A percentile compares a stretch with the other conserved stretches of the same genome.
phyloP scores from a whole-genome alignment of 2,329 filamentous ascomycete genomes.

The Cladosporium sp. region DNA sequence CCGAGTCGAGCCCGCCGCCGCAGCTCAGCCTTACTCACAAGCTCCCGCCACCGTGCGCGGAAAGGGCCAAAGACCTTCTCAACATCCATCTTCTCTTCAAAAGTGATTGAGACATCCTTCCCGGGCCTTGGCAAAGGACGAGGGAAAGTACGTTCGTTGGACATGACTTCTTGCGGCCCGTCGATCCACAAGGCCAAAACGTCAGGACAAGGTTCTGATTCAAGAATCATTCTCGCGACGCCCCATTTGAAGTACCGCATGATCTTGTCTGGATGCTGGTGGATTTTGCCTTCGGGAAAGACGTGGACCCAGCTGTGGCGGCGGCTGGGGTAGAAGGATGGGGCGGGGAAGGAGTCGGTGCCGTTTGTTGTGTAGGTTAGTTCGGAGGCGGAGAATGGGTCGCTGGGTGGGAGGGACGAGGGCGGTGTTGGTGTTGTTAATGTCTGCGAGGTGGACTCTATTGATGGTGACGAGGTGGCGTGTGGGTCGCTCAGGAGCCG shows the following conservation, averaged over 20 bases:
- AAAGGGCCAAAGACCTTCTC: conserved; percentile 75
- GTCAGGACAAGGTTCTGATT: conserved; percentile 80
- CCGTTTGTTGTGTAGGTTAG: conserved; percentile 64
- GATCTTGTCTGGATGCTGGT: conserved; percentile 73
- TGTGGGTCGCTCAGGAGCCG: conserved; percentile 65
- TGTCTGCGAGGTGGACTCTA: neutral
- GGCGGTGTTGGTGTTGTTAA: conserved; percentile 15
- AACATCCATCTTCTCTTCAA: conserved; percentile 72
- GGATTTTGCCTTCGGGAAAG: conserved; percentile 91
- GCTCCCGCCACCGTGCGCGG: conserved; percentile 66
- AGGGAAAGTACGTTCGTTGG: conserved; percentile 74
- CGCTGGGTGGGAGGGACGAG: conserved; percentile 35
- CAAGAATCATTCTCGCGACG: conserved; percentile 82
- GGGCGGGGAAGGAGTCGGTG: conserved; percentile 62
- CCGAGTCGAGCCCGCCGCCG: conserved; percentile 27
- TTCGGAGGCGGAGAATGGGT: conserved; percentile 52
- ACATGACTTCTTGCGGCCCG: conserved; percentile 83
- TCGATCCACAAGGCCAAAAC: conserved; percentile 94
- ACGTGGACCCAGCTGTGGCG: conserved; percentile 86
- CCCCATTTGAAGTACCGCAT: conserved; percentile 99
- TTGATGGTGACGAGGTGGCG: neutral
- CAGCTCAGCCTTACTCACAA: conserved; percentile 53
- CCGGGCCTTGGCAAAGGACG: conserved; percentile 73
- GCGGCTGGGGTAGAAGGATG: conserved; percentile 66
- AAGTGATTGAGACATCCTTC: conserved; percentile 66